phyloP scores from a whole-genome alignment of 139 green algal species.

The Yamagishiella unicocca region DNA sequence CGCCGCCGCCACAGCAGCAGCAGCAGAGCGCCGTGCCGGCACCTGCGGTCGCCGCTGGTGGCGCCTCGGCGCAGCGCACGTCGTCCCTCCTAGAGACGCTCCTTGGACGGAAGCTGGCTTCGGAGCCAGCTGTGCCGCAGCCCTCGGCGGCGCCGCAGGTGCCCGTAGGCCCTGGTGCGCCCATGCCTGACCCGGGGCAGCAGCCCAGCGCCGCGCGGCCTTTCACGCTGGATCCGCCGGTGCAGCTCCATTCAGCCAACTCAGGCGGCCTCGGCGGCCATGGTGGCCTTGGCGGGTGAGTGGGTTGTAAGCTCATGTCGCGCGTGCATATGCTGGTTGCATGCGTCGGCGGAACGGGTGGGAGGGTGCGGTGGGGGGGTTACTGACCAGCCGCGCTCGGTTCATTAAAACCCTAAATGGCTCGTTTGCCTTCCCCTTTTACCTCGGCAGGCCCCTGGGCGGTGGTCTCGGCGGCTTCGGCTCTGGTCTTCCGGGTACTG shows the following conservation, averaged over 20 bases:
- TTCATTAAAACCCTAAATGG: too few species aligned
- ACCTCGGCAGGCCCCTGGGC: conserved; percentile 6
- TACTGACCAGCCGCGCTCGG: too few species aligned
- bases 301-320: too few species aligned
- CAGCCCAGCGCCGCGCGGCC: background rate
- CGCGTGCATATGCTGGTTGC: too few species aligned
- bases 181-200: background rate
- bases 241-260: conserved; percentile 5
- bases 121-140: background rate
- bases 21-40: background rate
- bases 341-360: too few species aligned
- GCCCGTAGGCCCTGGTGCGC: background rate
- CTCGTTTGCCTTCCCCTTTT: background rate
- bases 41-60: background rate
- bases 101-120: conserved; percentile 23
- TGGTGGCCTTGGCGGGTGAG: conserved; percentile 24
- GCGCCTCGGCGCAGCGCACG: conserved; percentile 17
- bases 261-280: conserved; percentile 14
- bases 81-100: conserved; percentile 38
- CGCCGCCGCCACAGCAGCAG: conserved; percentile 1
- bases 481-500: background rate
- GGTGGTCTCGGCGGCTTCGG: conserved; percentile 25
- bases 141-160: background rate
- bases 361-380: too few species aligned
- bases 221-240: conserved; percentile 34